Percentiles rank a stretch among this genome's conserved stretches.
phyloP scores from a whole-genome alignment of 495 filamentous ascomycete species.

The Podospora comata region DNA sequence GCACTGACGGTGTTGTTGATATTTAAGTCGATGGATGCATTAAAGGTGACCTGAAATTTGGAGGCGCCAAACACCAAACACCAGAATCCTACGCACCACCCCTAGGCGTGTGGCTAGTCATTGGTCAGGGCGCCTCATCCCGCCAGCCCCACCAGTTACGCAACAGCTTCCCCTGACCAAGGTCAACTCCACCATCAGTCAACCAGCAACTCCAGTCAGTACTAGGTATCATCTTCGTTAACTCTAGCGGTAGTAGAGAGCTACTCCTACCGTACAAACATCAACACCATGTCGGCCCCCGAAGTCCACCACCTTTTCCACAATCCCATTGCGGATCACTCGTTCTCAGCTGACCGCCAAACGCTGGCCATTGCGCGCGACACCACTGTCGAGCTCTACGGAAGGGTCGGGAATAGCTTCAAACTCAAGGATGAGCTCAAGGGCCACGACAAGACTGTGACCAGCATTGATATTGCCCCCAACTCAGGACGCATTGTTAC shows the following conservation, averaged over 20 bases:
- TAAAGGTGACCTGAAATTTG: not conserved
- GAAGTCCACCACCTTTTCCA: conserved; percentile 98
- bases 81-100: conserved; percentile 2
- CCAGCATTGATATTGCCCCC: conserved; percentile 92
- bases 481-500: conserved; percentile 89
- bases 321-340: conserved; percentile 93
- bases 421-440: conserved; percentile 85
- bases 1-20: not conserved
- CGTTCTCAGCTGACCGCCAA: conserved; percentile 87
- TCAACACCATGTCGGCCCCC: conserved; percentile 67
- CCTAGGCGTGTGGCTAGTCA: conserved; percentile 1
- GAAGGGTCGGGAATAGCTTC: conserved; percentile 68
- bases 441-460: conserved; percentile 95
- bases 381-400: conserved; percentile 87
- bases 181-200: conserved; percentile 9
- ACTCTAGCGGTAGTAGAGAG: conserved; percentile 89
- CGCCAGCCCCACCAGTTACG: conserved; percentile 20
- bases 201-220: conserved; percentile 4
- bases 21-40: not conserved
- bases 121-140: not conserved
- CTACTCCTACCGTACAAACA: conserved; percentile 78
- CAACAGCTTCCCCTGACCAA: conserved; percentile 15
- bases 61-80: conserved; percentile 8
- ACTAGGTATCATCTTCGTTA: conserved; percentile 11
- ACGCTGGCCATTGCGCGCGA: conserved; percentile 90